Percentiles rank a stretch among this genome's conserved stretches.
These are phyloP conservation scores for Castanopsis chinensis DNA, from an alignment of 306 rosid genomes.

Conservation along the genomic window DNA sequence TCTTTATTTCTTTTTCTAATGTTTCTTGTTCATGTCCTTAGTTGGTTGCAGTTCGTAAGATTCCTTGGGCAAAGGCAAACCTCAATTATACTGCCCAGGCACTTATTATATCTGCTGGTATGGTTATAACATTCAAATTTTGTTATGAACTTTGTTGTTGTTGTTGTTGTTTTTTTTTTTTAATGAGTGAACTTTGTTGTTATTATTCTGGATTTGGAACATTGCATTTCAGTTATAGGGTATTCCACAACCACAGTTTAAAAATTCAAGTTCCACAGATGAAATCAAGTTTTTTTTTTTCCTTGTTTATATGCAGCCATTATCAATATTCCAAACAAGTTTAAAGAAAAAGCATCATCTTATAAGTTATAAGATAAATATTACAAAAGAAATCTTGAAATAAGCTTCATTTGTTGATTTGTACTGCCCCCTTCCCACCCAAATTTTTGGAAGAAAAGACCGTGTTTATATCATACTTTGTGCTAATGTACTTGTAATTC, in stretches of 20 bases:
- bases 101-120: slow-evolving; percentile 89
- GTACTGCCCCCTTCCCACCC: background rate
- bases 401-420: no score
- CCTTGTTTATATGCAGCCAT: background rate
- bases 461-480: background rate
- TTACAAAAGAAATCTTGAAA: no score
- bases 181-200: background rate
- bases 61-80: slow-evolving; percentile 99
- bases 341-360: background rate
- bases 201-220: background rate
- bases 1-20: background rate
- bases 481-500: background rate
- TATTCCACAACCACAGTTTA: background rate
- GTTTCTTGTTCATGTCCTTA: slow-evolving; percentile 24
- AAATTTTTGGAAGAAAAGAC: background rate
- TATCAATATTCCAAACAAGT: background rate
- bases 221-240: background rate
- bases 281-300: background rate
- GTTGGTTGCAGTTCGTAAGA: slow-evolving; percentile 70
- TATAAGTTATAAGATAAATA: background rate
- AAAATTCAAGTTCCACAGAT: background rate
- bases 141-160: background rate
- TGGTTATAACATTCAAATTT: background rate
- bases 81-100: slow-evolving; percentile 93
- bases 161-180: no score